These are phyloP conservation scores for Amanita inopinata DNA, from an alignment of 768 basidiomycete species.

Conservation along the genomic window DNA sequence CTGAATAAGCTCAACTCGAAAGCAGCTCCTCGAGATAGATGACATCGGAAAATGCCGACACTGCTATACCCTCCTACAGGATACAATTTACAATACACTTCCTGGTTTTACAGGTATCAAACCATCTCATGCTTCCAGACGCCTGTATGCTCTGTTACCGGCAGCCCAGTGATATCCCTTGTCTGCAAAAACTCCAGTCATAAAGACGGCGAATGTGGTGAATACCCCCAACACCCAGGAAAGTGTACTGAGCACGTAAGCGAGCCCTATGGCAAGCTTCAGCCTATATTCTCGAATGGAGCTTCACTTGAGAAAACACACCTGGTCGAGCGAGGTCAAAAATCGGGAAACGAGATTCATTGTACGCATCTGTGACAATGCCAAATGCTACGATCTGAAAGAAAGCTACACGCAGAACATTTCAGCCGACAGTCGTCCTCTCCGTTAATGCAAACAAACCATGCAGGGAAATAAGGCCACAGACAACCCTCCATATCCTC, in stretches of 20 bases:
- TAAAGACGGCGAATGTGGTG: constrained; percentile 41
- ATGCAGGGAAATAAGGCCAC: constrained; percentile 52
- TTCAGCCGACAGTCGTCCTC: neutral
- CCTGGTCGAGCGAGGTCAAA: constrained; percentile 56
- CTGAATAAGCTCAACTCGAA: neutral
- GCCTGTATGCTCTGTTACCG: constrained; percentile 57
- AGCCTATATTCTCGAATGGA: too few species aligned
- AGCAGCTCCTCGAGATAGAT: neutral
- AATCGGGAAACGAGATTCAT: constrained; percentile 30
- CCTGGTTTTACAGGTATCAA: neutral
- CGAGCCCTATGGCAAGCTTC: too few species aligned
- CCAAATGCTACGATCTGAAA: constrained; percentile 54
- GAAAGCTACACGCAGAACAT: constrained; percentile 26
- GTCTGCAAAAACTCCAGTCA: constrained; percentile 55
- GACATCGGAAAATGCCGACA: constrained; percentile 6
- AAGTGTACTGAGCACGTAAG: constrained; percentile 47
- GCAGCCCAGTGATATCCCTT: constrained; percentile 67
- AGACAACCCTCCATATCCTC: constrained; percentile 69
- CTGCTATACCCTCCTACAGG: too few species aligned
- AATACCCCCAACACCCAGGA: constrained; percentile 54
- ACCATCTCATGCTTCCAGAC: constrained; percentile 17
- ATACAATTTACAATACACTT: too few species aligned
- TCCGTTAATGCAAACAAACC: constrained; percentile 26
- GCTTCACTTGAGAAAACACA: too few species aligned
- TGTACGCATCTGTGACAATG: constrained; percentile 54